Evolutionary conservation across 352 stramenopile genomes (phyloP).

Genomic region (Phytophthora litchii): DNA sequence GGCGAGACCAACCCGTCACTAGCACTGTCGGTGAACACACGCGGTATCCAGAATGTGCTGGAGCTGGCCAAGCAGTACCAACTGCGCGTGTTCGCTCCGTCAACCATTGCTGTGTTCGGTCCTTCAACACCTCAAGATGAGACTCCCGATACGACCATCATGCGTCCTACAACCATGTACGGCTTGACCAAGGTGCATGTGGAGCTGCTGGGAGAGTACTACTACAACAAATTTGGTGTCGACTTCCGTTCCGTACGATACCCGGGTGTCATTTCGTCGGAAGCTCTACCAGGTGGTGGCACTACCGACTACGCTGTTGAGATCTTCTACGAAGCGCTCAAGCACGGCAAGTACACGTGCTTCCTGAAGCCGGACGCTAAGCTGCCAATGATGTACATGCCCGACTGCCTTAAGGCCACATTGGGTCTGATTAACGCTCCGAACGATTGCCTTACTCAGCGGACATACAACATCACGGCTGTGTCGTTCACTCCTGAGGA

Average conservation of each 20-base stretch:
- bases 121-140: conserved; percentile 84
- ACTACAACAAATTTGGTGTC: conserved; percentile 91
- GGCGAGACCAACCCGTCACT: conserved; percentile 91
- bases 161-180: conserved; percentile 93
- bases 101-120: conserved; percentile 92
- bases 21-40: conserved; percentile 90
- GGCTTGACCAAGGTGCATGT: conserved; percentile 93
- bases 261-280: conserved; percentile 90
- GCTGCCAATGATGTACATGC: conserved; percentile 96
- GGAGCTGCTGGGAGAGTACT: conserved; percentile 92
- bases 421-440: conserved; percentile 80
- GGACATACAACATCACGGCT: conserved; percentile 92
- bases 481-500: conserved; percentile 90
- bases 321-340: conserved; percentile 93
- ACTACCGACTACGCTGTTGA: conserved; percentile 93
- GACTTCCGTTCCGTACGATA: conserved; percentile 93
- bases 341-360: conserved; percentile 89
- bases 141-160: conserved; percentile 90
- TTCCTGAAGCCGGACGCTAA: conserved; percentile 82
- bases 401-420: conserved; percentile 90
- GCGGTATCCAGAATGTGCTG: conserved; percentile 90
- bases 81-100: conserved; percentile 88
- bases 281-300: conserved; percentile 84
- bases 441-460: conserved; percentile 73
- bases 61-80: conserved; percentile 90